A percentile compares a stretch with the other conserved stretches of the same genome.
Conservation (phyloP, 2,329 filamentous ascomycete species). For the Fusarium napiforme region DNA sequence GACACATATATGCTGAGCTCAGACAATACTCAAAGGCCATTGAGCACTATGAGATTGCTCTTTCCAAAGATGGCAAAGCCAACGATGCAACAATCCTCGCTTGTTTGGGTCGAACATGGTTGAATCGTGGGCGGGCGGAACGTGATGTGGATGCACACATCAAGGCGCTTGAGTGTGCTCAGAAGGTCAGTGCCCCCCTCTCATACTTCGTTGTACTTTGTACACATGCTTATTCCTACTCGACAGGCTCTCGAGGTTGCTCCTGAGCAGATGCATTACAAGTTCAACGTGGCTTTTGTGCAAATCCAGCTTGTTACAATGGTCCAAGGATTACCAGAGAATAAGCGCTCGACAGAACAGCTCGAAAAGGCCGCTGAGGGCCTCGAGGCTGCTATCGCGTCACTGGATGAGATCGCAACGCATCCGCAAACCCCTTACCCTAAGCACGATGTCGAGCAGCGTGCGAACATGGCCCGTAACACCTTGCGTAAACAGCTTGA, state of each 20-base stretch:
- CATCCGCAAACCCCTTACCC: slow-evolving; percentile 84
- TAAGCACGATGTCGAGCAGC: slow-evolving; percentile 88
- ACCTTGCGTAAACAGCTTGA: slow-evolving; percentile 94
- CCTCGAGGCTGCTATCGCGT: slow-evolving; percentile 85
- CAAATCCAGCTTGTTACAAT: slow-evolving; percentile 92
- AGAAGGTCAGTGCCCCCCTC: slow-evolving; percentile 62
- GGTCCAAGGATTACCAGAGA: slow-evolving; percentile 79
- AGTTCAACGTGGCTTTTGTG: slow-evolving; percentile 98
- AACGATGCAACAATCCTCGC: slow-evolving; percentile 83
- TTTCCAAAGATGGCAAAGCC: slow-evolving; percentile 78
- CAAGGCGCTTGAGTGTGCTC: slow-evolving; percentile 68
- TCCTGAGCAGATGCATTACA: slow-evolving; percentile 87
- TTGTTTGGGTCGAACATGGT: slow-evolving; percentile 88
- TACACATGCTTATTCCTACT: slow-evolving; percentile 18
- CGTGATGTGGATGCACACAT: slow-evolving; percentile 67
- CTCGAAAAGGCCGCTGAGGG: slow-evolving; percentile 83
- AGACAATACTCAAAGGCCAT: slow-evolving; percentile 92
- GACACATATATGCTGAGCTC: slow-evolving; percentile 90
- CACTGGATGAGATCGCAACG: slow-evolving; percentile 71
- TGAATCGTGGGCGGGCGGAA: slow-evolving; percentile 77
- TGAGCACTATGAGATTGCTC: slow-evolving; percentile 90
- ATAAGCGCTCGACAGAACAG: slow-evolving; percentile 80
- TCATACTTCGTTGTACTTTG: background rate
- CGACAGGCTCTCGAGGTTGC: slow-evolving; percentile 77
- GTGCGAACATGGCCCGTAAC: slow-evolving; percentile 96